These are phyloP conservation scores for Calonectria leucothoes DNA, from an alignment of 2,329 filamentous ascomycete genomes.

Conservation along the genomic window DNA sequence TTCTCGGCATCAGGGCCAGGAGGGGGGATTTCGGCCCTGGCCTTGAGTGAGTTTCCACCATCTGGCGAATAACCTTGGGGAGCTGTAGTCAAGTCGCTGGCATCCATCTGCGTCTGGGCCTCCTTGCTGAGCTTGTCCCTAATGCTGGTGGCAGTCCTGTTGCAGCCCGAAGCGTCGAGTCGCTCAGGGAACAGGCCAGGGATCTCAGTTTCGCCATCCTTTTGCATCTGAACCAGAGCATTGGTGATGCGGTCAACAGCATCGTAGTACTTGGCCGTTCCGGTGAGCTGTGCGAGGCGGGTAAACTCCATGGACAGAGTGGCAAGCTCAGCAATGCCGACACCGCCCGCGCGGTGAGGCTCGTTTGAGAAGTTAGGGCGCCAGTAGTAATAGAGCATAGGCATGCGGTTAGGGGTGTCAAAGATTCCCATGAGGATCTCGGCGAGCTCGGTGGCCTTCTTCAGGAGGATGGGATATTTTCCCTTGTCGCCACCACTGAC, in stretches of 20 bases:
- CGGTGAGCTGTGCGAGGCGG: conserved; percentile 85
- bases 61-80: conserved; percentile 42
- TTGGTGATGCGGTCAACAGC: conserved; percentile 88
- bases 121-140: conserved; percentile 46
- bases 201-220: conserved; percentile 69
- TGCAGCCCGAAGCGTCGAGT: conserved; percentile 85
- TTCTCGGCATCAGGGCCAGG: not conserved
- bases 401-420: conserved; percentile 95
- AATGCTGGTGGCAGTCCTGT: conserved; percentile 59
- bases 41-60: not conserved
- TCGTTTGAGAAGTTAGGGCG: conserved; percentile 72
- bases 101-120: conserved; percentile 51
- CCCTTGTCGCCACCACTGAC: conserved; percentile 72
- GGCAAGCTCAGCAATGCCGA: conserved; percentile 78
- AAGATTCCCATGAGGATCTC: conserved; percentile 86
- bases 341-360: conserved; percentile 70
- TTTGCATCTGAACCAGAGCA: conserved; percentile 80
- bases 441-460: conserved; percentile 83
- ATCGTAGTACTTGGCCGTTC: conserved; percentile 87
- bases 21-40: not conserved
- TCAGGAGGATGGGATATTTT: conserved; percentile 74
- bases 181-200: conserved; percentile 84
- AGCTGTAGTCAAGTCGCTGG: conserved; percentile 41
- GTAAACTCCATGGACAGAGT: conserved; percentile 91
- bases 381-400: conserved; percentile 84